Evolutionary conservation across 129 eudicot genomes (phyloP).

Genomic region (Cynara cardunculus): DNA sequence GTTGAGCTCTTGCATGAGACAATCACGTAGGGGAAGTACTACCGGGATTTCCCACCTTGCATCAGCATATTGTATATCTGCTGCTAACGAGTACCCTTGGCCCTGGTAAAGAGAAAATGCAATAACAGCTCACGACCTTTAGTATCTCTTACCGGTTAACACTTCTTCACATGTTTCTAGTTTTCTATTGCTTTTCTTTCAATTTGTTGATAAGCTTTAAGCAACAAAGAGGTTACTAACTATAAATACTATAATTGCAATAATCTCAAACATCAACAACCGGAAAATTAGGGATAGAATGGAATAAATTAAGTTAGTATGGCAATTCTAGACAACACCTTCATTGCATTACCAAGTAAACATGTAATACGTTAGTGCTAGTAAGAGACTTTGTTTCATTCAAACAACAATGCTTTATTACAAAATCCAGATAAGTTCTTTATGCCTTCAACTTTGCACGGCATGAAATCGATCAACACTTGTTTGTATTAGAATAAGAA

Average conservation of each 20-base stretch:
- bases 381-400: too few species aligned
- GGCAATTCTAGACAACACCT: not conserved
- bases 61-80: conserved; percentile 98
- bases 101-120: conserved; percentile 44
- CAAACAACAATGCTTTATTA: too few species aligned
- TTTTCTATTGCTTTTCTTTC: not conserved
- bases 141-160: not conserved
- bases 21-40: conserved; percentile 90
- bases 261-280: not conserved
- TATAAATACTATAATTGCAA: too few species aligned
- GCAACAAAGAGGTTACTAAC: not conserved
- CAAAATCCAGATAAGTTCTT: too few species aligned
- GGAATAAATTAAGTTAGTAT: not conserved
- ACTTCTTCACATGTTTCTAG: not conserved
- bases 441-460: too few species aligned
- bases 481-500: too few species aligned
- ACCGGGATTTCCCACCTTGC: conserved; percentile 90
- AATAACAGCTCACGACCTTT: not conserved
- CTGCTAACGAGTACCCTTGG: conserved; percentile 97
- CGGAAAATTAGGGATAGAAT: not conserved
- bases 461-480: too few species aligned
- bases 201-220: not conserved
- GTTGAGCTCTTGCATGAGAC: conserved; percentile 76
- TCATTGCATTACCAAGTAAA: too few species aligned
- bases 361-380: too few species aligned